Conservation (phyloP, 2,329 filamentous ascomycete species). For the Hymenoscyphus infarciens region DNA sequence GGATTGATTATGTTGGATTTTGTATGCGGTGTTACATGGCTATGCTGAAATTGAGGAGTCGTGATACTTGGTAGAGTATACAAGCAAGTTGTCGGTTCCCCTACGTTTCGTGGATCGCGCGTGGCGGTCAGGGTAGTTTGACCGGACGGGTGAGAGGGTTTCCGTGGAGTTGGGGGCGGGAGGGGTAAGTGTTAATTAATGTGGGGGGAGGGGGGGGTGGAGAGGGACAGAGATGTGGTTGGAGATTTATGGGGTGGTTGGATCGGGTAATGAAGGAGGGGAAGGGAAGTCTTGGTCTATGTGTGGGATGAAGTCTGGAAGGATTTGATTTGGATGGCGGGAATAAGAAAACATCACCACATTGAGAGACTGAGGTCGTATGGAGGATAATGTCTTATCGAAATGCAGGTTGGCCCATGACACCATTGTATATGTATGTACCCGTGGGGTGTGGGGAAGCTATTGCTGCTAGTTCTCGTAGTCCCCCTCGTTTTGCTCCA, state of each 20-base stretch:
- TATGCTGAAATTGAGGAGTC: too few species aligned
- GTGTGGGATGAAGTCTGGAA: background rate
- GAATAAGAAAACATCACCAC: too few species aligned
- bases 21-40: too few species aligned
- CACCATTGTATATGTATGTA: background rate
- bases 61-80: background rate
- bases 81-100: too few species aligned
- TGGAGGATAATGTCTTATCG: background rate
- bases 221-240: background rate
- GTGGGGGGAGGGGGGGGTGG: too few species aligned
- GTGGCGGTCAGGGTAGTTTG: background rate
- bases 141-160: background rate
- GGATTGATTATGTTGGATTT: too few species aligned
- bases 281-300: background rate
- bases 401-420: slow-evolving; percentile 1
- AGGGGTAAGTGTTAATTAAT: background rate
- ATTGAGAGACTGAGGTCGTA: too few species aligned
- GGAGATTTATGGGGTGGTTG: background rate
- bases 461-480: background rate
- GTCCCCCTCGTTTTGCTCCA: background rate
- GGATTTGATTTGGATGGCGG: background rate
- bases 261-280: background rate
- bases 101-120: background rate
- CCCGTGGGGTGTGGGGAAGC: slow-evolving; percentile 1
- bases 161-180: background rate